These are phyloP conservation scores for Thecaphora thlaspeos DNA, from an alignment of 1,284 basidiomycete genomes.

Conservation along the genomic window DNA sequence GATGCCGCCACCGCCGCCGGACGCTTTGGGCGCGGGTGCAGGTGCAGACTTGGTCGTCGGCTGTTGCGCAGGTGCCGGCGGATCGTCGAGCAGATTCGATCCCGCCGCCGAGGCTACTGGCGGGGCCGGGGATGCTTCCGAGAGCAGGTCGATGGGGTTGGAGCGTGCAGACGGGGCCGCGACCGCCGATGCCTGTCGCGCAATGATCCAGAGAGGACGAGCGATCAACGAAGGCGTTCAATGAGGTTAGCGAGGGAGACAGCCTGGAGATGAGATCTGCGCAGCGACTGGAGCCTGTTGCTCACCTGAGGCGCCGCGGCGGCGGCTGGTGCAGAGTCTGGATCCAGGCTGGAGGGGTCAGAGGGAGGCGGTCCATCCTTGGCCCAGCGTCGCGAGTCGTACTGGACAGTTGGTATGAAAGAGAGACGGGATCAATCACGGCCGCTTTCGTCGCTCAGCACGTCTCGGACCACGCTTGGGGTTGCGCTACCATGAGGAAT, in stretches of 20 bases:
- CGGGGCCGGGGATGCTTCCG: background rate
- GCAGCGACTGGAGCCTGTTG: too few species aligned
- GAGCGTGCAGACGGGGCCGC: too few species aligned
- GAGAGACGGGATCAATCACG: background rate
- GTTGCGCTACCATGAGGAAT: too few species aligned
- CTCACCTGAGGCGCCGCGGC: slow-evolving; percentile 1
- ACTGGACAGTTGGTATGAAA: slow-evolving; percentile 58
- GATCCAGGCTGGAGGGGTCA: slow-evolving; percentile 78
- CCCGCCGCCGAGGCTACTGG: background rate
- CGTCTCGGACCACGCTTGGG: too few species aligned
- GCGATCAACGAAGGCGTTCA: too few species aligned
- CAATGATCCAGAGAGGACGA: too few species aligned
- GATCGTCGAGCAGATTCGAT: slow-evolving; percentile 15
- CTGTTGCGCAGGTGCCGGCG: background rate
- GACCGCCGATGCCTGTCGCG: too few species aligned
- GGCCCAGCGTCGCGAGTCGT: slow-evolving; percentile 90
- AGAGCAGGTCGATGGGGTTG: slow-evolving; percentile 13
- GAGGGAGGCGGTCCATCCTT: slow-evolving; percentile 78
- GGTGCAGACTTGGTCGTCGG: slow-evolving; percentile 3
- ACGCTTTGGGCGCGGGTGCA: slow-evolving; percentile 46
- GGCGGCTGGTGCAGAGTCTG: slow-evolving; percentile 51
- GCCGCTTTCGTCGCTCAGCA: too few species aligned
- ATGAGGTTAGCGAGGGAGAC: too few species aligned
- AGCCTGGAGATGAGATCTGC: too few species aligned
- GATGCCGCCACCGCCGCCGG: slow-evolving; percentile 65